phyloP scores from a whole-genome alignment of 306 rosid genomes.

The Ormosia semicastrata region DNA sequence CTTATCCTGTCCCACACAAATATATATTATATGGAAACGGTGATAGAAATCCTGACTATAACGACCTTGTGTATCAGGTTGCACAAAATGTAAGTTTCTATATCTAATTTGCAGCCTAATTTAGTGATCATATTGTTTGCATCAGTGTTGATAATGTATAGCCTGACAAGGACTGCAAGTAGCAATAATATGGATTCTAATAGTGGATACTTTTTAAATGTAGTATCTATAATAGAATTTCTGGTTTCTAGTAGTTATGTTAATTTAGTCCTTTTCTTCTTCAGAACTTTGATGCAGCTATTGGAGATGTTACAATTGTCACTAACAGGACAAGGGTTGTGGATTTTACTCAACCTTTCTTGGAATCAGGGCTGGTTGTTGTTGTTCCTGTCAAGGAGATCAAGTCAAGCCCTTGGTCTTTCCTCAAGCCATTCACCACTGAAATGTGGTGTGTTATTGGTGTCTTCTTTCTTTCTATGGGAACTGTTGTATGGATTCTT shows the following conservation, averaged over 20 bases:
- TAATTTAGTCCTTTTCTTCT: conserved; percentile 26
- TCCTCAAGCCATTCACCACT: conserved; percentile 82
- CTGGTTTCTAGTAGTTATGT: conserved; percentile 12
- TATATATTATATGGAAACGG: conserved; percentile 72
- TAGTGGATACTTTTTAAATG: background rate
- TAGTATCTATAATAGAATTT: background rate
- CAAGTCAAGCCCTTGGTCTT: conserved; percentile 90
- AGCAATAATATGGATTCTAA: background rate
- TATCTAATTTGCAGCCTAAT: background rate
- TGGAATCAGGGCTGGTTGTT: conserved; percentile 82
- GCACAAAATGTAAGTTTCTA: conserved; percentile 72
- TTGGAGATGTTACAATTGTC: conserved; percentile 90
- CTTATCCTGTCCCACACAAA: conserved; percentile 73
- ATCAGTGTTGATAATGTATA: background rate
- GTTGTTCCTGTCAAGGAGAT: conserved; percentile 70
- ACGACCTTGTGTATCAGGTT: conserved; percentile 51
- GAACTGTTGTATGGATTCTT: conserved; percentile 93
- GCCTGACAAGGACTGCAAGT: background rate
- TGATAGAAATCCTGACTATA: conserved; percentile 58
- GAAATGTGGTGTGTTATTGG: conserved; percentile 88
- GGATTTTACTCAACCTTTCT: conserved; percentile 95
- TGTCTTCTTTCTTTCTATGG: conserved; percentile 76
- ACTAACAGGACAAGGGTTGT: conserved; percentile 83
- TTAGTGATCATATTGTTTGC: background rate
- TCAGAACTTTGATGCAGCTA: conserved; percentile 88